Evolutionary conservation across 805 yeast genomes (phyloP), one percentile per base, ranked within the genome.

Genomic region (Starmerella stigmatis): DNA sequence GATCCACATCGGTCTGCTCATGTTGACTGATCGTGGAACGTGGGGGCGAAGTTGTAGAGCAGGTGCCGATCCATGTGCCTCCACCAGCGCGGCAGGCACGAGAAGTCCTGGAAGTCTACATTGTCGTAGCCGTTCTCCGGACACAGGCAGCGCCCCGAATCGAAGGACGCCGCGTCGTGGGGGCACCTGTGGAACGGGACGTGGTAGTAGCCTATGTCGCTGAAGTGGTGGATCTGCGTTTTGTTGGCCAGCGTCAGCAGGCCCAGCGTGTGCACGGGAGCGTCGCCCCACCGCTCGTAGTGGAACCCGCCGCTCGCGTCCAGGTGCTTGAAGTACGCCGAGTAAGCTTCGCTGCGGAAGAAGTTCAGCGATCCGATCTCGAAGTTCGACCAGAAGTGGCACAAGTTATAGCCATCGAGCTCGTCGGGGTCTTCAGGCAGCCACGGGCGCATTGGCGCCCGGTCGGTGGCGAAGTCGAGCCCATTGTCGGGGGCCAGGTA

Each of bases 281-380:
- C 95, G 64, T 86, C 96, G 13, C 96, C 96, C 96, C 96, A 86
- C 47, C 95, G 66, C 63, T 86, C 95, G 64, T 86, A 86, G 68
- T 81, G 86, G 60, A 86, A 80, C 3, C 94, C 94, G 48, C 94
- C 88, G 1, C 78, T 67, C 35, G 66, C 63, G 59, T 85, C 92
- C 50, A 84, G 70, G 57, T 73, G 67, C 23, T 79, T 77, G 52
- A 84, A 81, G 62, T 77, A 83, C 38, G 71, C 73, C 26, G 68
- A 62, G 63, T 86, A 86, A 13, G 79, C 80, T 43, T 79, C 75
- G 21, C 77, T 66, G 57, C 88, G 68, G 77, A 84, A 86, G 58
- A 86, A 76, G 44, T 76, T 72, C 64, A 86, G 70, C 47, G 73
- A 72, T 11, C 80, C 95, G 52, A 86, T 74, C 63, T 86, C 95